Conservation (phyloP, 352 stramenopile genomes). For the Halophytophthora polymorphica region DNA sequence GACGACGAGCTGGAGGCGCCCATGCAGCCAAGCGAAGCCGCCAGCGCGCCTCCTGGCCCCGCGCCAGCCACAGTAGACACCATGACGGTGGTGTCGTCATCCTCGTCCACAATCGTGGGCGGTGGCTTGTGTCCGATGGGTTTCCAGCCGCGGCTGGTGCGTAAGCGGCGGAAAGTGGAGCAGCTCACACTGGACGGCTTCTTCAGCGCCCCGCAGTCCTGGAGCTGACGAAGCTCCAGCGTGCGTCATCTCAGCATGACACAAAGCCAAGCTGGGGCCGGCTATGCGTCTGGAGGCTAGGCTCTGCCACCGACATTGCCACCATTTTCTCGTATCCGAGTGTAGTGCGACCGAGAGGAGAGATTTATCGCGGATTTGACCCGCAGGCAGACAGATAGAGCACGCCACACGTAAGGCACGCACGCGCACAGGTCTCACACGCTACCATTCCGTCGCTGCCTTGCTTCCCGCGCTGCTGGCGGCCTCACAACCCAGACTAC, state of each 20-base stretch:
- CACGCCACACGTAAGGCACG: too few species aligned
- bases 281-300: too few species aligned
- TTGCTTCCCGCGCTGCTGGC: too few species aligned
- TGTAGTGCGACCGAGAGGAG: too few species aligned
- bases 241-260: not conserved
- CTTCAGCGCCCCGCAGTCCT: slow-evolving; percentile 20
- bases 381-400: too few species aligned
- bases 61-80: slow-evolving; percentile 7
- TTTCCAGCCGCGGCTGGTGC: slow-evolving; percentile 34
- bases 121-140: slow-evolving; percentile 4
- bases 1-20: slow-evolving; percentile 24
- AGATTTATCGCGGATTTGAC: too few species aligned
- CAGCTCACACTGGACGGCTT: slow-evolving; percentile 57
- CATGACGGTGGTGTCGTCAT: slow-evolving; percentile 10
- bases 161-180: slow-evolving; percentile 45
- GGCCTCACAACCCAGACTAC: too few species aligned
- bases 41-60: slow-evolving; percentile 3
- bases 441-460: too few species aligned
- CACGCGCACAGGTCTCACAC: too few species aligned
- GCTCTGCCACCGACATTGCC: too few species aligned
- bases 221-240: slow-evolving; percentile 4
- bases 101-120: slow-evolving; percentile 2
- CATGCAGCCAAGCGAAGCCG: slow-evolving; percentile 10
- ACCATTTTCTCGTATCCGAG: too few species aligned
- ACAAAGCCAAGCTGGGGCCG: not conserved